Evolutionary conservation across 345 rosid genomes (phyloP), one percentile per base, ranked within the genome.

Genomic region (Rhodamnia argentea): DNA sequence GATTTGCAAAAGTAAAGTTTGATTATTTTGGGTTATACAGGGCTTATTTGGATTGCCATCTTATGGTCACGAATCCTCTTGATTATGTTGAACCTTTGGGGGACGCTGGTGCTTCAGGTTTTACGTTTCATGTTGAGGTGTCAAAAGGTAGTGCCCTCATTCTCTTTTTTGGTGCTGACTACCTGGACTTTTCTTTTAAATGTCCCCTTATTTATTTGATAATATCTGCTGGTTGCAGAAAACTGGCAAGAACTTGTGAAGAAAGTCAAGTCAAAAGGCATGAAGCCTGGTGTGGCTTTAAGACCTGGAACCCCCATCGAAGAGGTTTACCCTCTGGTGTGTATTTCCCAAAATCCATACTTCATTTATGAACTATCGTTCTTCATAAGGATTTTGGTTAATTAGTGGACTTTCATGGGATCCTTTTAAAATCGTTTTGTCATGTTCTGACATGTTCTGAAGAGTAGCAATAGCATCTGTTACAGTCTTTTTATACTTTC

Each of bases 61-160:
- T 96, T 78, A 94, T 96, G 98, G 99, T 96, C 74, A 92, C 95
- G 53, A 95, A 96, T 88, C 99, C 99, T 9, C 88, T 94, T 85
- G 99, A 96, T 92, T 96, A 96, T 86, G 91, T 96, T 42, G 94
- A 96, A 86, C 92, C 92, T 52, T 86, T 96, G 84, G 93, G 91
- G 53, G 92, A 94, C 85, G 96, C 98, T 74, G 98, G 98, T 54
- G 99, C 98, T n/a, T 96, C 99, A 40, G 96, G 98, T 84, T 96
- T 97, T 89, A 97, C 99, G 37, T 97, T 97, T 93, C 99, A 97
- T 64, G 89, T 97, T 78, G 98, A 97, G 90, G 95, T 86, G 59
- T 92, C 98, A 84, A 92, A 87, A 94, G 98, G 99, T 94, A 60
- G 90, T 83, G 88, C 13, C 14, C n/a, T 55, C 22, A 47, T 50